A percentile compares a stretch with the other conserved stretches of the same genome.
phyloP scores from a whole-genome alignment of 345 rosid species.

The Citrus trifoliata region DNA sequence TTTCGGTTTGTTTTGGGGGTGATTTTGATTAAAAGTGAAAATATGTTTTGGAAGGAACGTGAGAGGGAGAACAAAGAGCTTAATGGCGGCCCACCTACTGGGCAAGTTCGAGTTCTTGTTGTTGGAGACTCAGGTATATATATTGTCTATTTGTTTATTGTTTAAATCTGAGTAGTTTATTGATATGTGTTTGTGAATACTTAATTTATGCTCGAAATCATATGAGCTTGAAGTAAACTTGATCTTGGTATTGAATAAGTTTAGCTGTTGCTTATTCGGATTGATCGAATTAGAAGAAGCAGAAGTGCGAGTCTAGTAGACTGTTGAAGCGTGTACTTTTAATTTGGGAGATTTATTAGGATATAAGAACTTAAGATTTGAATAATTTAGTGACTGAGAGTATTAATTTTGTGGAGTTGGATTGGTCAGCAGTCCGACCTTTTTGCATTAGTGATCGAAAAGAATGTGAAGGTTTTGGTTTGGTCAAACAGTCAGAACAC shows the following conservation, averaged over 20 bases:
- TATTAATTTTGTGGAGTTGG: not conserved
- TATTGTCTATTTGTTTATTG: not conserved
- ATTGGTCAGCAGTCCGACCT: not conserved
- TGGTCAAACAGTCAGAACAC: not conserved
- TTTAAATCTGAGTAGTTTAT: not conserved
- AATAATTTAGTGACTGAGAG: not conserved
- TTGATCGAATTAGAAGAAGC: not conserved
- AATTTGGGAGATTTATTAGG: not conserved
- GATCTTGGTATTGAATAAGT: not conserved
- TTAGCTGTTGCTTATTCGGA: slow-evolving; percentile 6
- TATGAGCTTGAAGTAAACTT: not conserved
- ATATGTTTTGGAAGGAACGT: slow-evolving; percentile 93
- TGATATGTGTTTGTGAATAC: not conserved
- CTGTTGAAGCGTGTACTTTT: not conserved
- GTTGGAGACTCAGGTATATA: slow-evolving; percentile 91
- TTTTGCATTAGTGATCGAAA: not conserved
- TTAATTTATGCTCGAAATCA: not conserved
- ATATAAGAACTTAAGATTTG: not conserved
- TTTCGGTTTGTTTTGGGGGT: not conserved
- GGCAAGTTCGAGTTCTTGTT: slow-evolving; percentile 95
- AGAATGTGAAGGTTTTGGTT: not conserved
- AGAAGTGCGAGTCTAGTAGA: not conserved
- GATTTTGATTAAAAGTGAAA: slow-evolving; percentile 6
- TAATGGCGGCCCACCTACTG: slow-evolving; percentile 75
- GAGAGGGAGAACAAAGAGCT: slow-evolving; percentile 81